Conservation (phyloP, 805 yeast genomes). For the Torulaspora delbrueckii region DNA sequence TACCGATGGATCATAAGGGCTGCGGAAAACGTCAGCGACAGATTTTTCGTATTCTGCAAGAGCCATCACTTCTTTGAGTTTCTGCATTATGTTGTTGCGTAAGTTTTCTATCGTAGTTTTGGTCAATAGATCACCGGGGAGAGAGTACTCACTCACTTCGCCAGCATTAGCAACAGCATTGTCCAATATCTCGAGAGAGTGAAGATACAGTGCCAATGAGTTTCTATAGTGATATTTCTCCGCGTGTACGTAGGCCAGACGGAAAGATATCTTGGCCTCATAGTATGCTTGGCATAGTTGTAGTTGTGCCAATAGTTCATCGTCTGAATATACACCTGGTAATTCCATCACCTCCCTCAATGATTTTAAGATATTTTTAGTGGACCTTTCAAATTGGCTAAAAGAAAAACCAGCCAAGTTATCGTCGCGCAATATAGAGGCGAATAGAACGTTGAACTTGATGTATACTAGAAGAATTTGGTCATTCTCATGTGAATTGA, state of each 20-base stretch:
- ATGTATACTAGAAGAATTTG: constrained; percentile 74
- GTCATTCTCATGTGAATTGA: constrained; percentile 50
- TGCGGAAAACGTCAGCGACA: constrained; percentile 8
- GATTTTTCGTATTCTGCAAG: constrained; percentile 36
- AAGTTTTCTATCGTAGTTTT: constrained; percentile 46
- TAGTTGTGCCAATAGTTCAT: constrained; percentile 45
- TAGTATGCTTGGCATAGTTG: constrained; percentile 24
- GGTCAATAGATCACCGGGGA: constrained; percentile 25
- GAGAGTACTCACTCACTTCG: constrained; percentile 9
- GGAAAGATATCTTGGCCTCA: constrained; percentile 23
- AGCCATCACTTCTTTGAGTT: constrained; percentile 31
- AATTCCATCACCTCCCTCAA: constrained; percentile 62
- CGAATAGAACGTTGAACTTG: constrained; percentile 58
- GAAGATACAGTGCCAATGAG: constrained; percentile 29
- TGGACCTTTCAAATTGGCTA: constrained; percentile 38
- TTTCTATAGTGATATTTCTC: constrained; percentile 28
- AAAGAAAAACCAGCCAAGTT: no score
- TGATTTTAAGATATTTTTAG: constrained; percentile 45
- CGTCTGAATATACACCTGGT: constrained; percentile 91
- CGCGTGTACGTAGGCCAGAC: constrained; percentile 30
- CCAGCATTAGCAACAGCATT: constrained; percentile 8
- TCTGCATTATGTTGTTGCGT: constrained; percentile 40
- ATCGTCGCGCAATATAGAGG: constrained; percentile 69
- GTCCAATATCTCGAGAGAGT: constrained; percentile 23
- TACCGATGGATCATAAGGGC: constrained; percentile 29